Percentiles rank a stretch among this genome's conserved stretches.
Conservation (phyloP, 768 basidiomycete species). For the Pseudohyphozyma bogoriensis region DNA sequence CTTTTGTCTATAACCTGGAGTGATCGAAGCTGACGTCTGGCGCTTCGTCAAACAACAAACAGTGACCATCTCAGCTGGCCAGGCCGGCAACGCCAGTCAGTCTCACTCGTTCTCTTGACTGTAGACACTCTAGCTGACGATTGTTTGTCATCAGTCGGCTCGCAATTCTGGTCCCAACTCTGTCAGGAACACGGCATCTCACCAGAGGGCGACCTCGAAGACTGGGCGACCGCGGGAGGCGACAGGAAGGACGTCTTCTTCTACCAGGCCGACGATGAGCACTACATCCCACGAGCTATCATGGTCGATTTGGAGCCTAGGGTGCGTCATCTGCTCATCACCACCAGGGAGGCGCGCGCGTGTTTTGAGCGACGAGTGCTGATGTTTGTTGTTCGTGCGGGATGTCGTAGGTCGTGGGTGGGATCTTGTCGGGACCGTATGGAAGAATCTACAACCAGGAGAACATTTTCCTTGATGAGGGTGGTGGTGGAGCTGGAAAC, state of each 20-base stretch:
- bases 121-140: background rate
- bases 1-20: too few relatives aligned
- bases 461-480: constrained; percentile 90
- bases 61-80: constrained; percentile 73
- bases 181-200: constrained; percentile 98
- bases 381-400: background rate
- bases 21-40: too few relatives aligned
- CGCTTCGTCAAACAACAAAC: too few relatives aligned
- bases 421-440: constrained; percentile 78
- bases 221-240: constrained; percentile 56
- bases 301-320: constrained; percentile 92
- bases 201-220: constrained; percentile 87
- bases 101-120: background rate
- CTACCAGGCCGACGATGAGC: constrained; percentile 99
- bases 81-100: constrained; percentile 86
- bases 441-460: constrained; percentile 90
- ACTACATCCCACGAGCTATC: constrained; percentile 94
- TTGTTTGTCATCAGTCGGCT: constrained; percentile 56
- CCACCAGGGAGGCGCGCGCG: background rate
- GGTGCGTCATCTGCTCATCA: constrained; percentile 44
- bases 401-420: constrained; percentile 73
- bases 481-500: constrained; percentile 98
- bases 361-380: background rate
- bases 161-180: constrained; percentile 95
- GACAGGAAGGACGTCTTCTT: constrained; percentile 99